Conservation (phyloP, 345 rosid genomes). For the Laguncularia racemosa region DNA sequence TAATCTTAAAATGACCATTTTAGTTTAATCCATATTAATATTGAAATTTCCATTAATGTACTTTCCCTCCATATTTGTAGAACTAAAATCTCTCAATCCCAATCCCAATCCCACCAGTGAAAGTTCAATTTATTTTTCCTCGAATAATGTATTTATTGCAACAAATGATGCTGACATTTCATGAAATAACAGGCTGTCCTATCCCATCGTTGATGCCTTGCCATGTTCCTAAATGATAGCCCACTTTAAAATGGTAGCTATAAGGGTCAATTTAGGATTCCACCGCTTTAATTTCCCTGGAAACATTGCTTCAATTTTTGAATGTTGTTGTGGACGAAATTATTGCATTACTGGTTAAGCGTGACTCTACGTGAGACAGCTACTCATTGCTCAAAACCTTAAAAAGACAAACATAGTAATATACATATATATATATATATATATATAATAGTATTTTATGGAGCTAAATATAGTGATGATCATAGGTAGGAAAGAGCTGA, state of each 20-base stretch:
- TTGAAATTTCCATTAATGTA: too few species aligned
- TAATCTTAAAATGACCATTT: too few species aligned
- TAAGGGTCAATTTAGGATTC: background rate
- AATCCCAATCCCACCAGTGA: too few species aligned
- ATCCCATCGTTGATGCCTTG: background rate
- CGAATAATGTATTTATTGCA: too few species aligned
- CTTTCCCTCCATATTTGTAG: too few species aligned
- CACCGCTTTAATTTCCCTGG: conserved; percentile 3
- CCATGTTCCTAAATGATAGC: conserved; percentile 19
- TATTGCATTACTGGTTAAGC: conserved; percentile 14
- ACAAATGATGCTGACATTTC: too few species aligned
- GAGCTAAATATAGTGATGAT: background rate
- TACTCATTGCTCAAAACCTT: background rate
- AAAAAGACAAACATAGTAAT: background rate
- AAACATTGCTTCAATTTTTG: conserved; percentile 6
- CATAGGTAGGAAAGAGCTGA: conserved; percentile 1
- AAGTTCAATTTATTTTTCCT: too few species aligned
- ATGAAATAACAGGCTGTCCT: too few species aligned
- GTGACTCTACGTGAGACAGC: conserved; percentile 25
- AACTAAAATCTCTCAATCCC: too few species aligned
- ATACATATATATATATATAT: background rate
- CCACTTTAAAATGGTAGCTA: conserved; percentile 13
- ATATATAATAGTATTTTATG: background rate
- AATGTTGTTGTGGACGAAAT: conserved; percentile 4
- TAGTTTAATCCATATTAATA: too few species aligned